Base-by-base conservation (phyloP, 1,139 yeast species). In the Pneumocystis murina region DNA sequence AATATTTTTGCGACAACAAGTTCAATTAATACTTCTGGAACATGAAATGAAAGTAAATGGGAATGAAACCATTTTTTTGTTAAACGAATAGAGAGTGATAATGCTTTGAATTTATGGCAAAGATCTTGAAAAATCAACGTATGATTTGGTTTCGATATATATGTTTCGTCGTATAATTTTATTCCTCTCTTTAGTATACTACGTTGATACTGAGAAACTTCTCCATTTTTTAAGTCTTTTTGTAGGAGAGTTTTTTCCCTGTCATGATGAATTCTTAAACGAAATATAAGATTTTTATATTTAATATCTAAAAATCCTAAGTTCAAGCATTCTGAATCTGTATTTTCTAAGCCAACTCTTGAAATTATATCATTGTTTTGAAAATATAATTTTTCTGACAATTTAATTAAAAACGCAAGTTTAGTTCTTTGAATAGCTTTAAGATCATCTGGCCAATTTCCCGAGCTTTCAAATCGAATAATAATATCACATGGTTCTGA, bases 371-470 rank as follows among this genome's bases (percentile, higher is more conserved):
- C 17, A 2, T 61, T 36, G 20, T 66, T 66, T 17, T 62, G 41
- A 14, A 69, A 68, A 10, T 69, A 70, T 64, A 90, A 69, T 35
- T 77, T 74, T 65, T 87, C 89, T 67, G 82, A 80, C 20, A 91
- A 81, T 69, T 87, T 86, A 62, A 94, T 73, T 69, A 92, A 76
- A 69, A 94, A 88, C 6, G 97, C 98, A 54, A 92, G 81, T 72
- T 94, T 94, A 20, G 96, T 87, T 70, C 86, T 85, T 72, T 92
- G 98, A 65, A 90, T 77, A 0, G 97, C 91, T 48, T 79, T 77
- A 4, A 89, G 73, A 73, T 92, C 96, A 74, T 88, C 96, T 0
- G 99, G 98, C 99, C 98, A 94, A 73, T 84, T 84, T n/a, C 84
- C 80, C 1, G 96, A 87, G 2, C 87, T 78, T 75, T 94, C 98